Evolutionary conservation across 305 asterid genomes (phyloP).

Genomic region (Fraxinus dipetala): DNA sequence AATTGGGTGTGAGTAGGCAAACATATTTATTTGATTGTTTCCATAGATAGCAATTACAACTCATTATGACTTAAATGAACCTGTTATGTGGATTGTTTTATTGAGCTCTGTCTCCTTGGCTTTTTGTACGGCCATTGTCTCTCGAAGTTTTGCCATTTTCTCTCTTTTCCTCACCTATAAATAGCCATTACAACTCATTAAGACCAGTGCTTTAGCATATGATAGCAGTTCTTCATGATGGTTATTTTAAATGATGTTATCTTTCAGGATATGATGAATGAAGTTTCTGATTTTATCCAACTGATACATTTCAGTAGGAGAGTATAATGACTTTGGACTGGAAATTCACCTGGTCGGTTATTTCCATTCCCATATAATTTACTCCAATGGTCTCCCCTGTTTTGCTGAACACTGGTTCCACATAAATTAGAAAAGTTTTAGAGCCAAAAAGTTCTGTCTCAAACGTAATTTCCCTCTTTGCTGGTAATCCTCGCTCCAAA

Average conservation of each 20-base stretch:
- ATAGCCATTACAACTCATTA: neutral
- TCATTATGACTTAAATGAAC: slow-evolving; percentile 26
- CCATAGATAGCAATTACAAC: neutral
- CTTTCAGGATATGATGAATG: neutral
- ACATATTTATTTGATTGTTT: neutral
- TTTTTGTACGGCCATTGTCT: slow-evolving; percentile 87
- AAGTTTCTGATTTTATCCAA: neutral
- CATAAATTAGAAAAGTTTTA: slow-evolving; percentile 68
- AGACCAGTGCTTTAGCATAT: neutral
- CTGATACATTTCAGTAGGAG: neutral
- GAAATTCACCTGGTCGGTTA: slow-evolving; percentile 69
- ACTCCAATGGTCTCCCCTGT: slow-evolving; percentile 85
- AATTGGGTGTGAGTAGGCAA: slow-evolving; percentile 3
- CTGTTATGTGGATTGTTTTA: slow-evolving; percentile 88
- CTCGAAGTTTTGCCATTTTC: slow-evolving; percentile 81
- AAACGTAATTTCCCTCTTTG: slow-evolving; percentile 87
- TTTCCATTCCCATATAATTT: slow-evolving; percentile 96
- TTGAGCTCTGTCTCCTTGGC: slow-evolving; percentile 93
- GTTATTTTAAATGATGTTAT: neutral
- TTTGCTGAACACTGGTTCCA: slow-evolving; percentile 80
- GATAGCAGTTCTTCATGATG: neutral
- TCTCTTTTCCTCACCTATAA: slow-evolving; percentile 72
- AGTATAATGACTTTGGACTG: neutral
- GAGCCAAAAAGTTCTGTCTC: slow-evolving; percentile 80
- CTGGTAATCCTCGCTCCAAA: slow-evolving; percentile 69